Conservation (phyloP, 2,329 filamentous ascomycete genomes). For the Exophiala oligosperma region DNA sequence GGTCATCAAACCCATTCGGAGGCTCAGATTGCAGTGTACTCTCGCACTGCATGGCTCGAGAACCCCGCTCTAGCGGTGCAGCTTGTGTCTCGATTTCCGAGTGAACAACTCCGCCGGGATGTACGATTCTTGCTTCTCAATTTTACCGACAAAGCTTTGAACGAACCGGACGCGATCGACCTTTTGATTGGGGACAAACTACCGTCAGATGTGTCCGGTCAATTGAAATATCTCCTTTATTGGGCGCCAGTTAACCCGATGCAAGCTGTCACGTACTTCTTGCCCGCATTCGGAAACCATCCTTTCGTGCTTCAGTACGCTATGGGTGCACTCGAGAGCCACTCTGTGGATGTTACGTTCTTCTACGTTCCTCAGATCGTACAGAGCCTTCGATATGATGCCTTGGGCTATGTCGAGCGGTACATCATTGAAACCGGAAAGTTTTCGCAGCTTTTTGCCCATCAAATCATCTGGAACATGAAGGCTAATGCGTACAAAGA, state of each 20-base stretch:
- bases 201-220: constrained; percentile 75
- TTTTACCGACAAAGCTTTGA: constrained; percentile 78
- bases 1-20: constrained; percentile 13
- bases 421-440: constrained; percentile 97
- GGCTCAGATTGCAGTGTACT: constrained; percentile 58
- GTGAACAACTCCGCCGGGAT: constrained; percentile 69
- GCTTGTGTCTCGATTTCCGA: constrained; percentile 75
- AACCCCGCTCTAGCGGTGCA: constrained; percentile 85
- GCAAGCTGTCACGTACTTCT: constrained; percentile 88
- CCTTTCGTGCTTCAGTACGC: constrained; percentile 95
- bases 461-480: constrained; percentile 99
- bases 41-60: constrained; percentile 84
- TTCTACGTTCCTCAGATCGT: constrained; percentile 99
- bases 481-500: constrained; percentile 99
- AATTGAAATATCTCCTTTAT: constrained; percentile 90
- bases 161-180: constrained; percentile 78
- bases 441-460: constrained; percentile 96
- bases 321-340: constrained; percentile 89
- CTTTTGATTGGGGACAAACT: constrained; percentile 76
- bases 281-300: constrained; percentile 87
- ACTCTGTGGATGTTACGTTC: constrained; percentile 95
- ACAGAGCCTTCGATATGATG: constrained; percentile 89
- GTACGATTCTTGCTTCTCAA: constrained; percentile 78
- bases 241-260: constrained; percentile 93
- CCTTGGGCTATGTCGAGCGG: constrained; percentile 87